These are phyloP conservation scores for Streptanthus diversifolius DNA, from an alignment of 345 rosid species.

Conservation along the genomic window DNA sequence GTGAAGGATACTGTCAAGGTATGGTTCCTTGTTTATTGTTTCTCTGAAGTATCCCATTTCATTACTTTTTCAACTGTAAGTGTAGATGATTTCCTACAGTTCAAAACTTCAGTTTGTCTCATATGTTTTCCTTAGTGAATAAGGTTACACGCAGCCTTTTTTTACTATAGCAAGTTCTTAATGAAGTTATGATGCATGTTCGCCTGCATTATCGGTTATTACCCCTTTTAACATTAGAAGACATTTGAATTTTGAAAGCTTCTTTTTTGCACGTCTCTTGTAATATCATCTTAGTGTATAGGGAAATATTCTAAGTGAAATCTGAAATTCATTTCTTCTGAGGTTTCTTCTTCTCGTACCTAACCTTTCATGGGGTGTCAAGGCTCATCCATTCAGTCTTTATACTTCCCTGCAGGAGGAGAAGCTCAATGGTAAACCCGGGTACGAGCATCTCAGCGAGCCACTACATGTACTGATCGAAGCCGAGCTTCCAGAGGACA, in stretches of 20 bases:
- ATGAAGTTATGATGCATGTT: background rate
- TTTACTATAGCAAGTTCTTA: background rate
- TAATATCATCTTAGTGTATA: background rate
- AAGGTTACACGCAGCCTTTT: background rate
- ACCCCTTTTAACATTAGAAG: background rate
- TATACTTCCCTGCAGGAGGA: constrained; percentile 54
- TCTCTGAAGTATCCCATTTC: background rate
- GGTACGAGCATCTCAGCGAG: constrained; percentile 91
- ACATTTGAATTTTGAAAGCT: background rate
- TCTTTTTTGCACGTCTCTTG: background rate
- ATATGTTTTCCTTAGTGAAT: background rate
- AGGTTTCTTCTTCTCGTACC: background rate
- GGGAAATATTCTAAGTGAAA: background rate
- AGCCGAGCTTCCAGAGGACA: constrained; percentile 88
- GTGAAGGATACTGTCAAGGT: constrained; percentile 89
- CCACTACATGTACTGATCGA: constrained; percentile 82
- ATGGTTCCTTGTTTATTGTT: constrained; percentile 3
- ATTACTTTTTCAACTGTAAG: background rate
- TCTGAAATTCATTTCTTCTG: background rate
- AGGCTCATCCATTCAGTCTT: background rate
- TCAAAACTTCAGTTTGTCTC: constrained; percentile 3
- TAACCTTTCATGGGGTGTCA: background rate
- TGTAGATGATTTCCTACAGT: background rate
- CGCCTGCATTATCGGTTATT: background rate
- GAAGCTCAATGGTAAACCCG: constrained; percentile 85